Percentiles rank a stretch among this genome's conserved stretches.
These are phyloP conservation scores for Protomyces pachydermus DNA, from an alignment of 1,139 yeast species.

Conservation along the genomic window DNA sequence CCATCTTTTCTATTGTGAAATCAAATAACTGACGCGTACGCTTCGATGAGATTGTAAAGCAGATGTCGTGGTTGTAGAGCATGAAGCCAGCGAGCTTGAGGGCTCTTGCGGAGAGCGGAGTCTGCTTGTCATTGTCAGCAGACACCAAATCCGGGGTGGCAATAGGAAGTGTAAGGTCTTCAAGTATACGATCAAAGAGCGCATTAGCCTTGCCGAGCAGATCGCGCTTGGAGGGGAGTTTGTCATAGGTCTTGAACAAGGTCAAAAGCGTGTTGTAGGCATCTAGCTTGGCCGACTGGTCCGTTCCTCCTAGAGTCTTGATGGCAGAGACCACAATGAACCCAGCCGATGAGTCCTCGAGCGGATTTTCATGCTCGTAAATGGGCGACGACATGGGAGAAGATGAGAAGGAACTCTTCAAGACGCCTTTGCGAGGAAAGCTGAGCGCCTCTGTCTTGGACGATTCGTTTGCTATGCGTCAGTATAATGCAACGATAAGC, in stretches of 20 bases:
- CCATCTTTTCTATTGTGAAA: constrained; percentile 28
- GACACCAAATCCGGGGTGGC: constrained; percentile 7
- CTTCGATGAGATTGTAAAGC: constrained; percentile 27
- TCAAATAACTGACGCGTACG: constrained; percentile 28
- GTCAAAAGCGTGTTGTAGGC: constrained; percentile 18
- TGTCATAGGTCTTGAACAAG: constrained; percentile 14
- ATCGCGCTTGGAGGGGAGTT: constrained; percentile 4
- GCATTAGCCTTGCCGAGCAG: constrained; percentile 20
- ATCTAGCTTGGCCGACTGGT: constrained; percentile 21
- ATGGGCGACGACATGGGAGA: constrained; percentile 11
- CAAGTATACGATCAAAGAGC: constrained; percentile 28
- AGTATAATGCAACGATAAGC: neutral
- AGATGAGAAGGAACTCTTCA: constrained; percentile 5
- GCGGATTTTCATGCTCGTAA: constrained; percentile 6
- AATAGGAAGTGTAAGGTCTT: constrained; percentile 29
- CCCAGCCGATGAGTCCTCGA: neutral
- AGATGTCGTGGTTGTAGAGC: constrained; percentile 27
- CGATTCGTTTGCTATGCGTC: constrained; percentile 1
- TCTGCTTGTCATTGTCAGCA: constrained; percentile 2
- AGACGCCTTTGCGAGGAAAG: constrained; percentile 17
- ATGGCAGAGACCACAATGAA: constrained; percentile 7
- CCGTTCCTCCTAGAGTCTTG: constrained; percentile 6
- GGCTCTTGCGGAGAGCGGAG: constrained; percentile 20
- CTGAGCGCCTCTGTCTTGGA: constrained; percentile 7
- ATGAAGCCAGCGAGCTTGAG: constrained; percentile 31